phyloP scores from a whole-genome alignment of 345 rosid species.

The Euphorbia pulcherrima region DNA sequence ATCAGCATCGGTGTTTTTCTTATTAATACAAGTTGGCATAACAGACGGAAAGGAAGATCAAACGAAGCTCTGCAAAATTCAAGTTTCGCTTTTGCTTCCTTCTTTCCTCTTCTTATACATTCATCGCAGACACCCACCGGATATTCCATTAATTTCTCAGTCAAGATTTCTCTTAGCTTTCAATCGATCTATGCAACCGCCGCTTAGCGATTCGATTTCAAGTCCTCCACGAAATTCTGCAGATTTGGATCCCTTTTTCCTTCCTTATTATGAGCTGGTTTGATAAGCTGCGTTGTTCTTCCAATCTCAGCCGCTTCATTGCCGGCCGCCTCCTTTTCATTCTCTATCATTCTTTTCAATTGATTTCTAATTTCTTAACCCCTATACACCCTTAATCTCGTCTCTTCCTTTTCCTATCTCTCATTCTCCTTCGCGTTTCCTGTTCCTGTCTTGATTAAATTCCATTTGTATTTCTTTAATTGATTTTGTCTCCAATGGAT shows the following conservation, averaged over 20 bases:
- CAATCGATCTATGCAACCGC: slow-evolving; percentile 14
- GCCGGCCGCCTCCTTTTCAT: slow-evolving; percentile 50
- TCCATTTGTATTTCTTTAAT: background rate
- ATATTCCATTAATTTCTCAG: background rate
- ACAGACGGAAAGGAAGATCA: no score
- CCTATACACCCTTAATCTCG: slow-evolving; percentile 46
- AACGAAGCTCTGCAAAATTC: no score
- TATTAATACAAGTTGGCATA: no score
- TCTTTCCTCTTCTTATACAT: no score
- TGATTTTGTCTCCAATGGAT: slow-evolving; percentile 35
- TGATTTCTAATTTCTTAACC: slow-evolving; percentile 55
- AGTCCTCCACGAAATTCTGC: background rate
- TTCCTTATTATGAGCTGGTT: slow-evolving; percentile 14
- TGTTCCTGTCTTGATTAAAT: background rate
- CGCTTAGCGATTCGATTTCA: background rate
- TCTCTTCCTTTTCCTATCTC: background rate
- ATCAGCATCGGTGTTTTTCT: no score
- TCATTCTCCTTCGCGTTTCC: background rate
- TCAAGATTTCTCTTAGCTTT: background rate
- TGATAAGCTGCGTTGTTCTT: slow-evolving; percentile 38
- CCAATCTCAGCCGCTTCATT: slow-evolving; percentile 58
- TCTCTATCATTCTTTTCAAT: slow-evolving; percentile 42
- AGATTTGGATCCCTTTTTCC: background rate
- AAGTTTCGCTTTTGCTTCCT: no score
- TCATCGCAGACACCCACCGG: background rate